A percentile compares a stretch with the other conserved stretches of the same genome.
These are phyloP conservation scores for Ramularia endophylla DNA, from an alignment of 2,329 filamentous ascomycete species.

Conservation along the genomic window DNA sequence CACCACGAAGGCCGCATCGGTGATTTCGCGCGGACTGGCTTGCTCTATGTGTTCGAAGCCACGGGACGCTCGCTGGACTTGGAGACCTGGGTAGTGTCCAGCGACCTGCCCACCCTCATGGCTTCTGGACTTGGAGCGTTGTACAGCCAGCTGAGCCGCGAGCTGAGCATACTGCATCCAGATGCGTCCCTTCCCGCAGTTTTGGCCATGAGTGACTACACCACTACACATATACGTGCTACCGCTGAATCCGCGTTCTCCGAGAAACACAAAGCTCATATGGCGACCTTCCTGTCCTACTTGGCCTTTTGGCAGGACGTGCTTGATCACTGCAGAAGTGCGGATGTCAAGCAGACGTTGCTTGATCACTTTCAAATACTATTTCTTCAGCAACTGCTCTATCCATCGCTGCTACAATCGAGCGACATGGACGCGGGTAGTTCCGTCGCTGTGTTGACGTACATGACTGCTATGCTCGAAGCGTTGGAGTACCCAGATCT, in stretches of 20 bases:
- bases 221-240: constrained; percentile 62
- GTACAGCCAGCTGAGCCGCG: constrained; percentile 65
- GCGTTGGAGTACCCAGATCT: constrained; percentile 89
- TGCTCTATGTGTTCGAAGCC: constrained; percentile 93
- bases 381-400: constrained; percentile 91
- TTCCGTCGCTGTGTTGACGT: constrained; percentile 90
- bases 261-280: constrained; percentile 71
- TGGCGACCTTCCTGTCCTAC: constrained; percentile 91
- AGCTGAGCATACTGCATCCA: constrained; percentile 75
- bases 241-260: constrained; percentile 70
- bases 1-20: constrained; percentile 92
- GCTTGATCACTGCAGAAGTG: constrained; percentile 86
- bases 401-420: constrained; percentile 91
- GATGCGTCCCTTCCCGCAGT: constrained; percentile 72
- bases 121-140: constrained; percentile 83
- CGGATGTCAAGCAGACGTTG: constrained; percentile 85
- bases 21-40: constrained; percentile 88
- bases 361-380: constrained; percentile 96
- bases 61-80: constrained; percentile 74
- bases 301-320: constrained; percentile 98
- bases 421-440: constrained; percentile 96
- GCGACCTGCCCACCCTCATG: constrained; percentile 94
- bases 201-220: constrained; percentile 82
- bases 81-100: constrained; percentile 96
- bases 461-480: constrained; percentile 84